These are phyloP conservation scores for Gonium pectorale DNA, from an alignment of 139 green algal genomes.

Conservation along the genomic window DNA sequence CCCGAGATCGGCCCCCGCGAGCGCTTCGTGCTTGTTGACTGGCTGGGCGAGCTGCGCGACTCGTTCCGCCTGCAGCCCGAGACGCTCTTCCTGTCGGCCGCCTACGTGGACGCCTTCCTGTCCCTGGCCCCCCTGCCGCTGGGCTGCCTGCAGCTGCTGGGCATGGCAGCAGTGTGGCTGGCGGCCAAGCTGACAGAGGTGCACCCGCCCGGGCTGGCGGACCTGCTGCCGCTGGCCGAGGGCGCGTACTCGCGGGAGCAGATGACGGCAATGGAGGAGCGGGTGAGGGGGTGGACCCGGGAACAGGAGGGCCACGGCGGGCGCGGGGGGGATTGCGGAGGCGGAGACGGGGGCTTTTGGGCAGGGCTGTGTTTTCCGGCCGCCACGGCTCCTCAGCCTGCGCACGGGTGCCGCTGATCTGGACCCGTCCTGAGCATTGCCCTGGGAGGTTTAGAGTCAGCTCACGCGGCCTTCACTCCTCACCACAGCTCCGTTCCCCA, in stretches of 20 bases:
- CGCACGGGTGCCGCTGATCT: too few relatives aligned
- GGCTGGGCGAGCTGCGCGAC: slow-evolving; percentile 58
- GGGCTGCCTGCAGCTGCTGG: slow-evolving; percentile 84
- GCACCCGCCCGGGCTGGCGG: slow-evolving; percentile 81
- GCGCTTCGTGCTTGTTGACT: slow-evolving; percentile 45
- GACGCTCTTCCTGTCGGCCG: slow-evolving; percentile 88
- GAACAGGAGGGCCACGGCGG: too few relatives aligned
- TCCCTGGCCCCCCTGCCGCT: slow-evolving; percentile 76
- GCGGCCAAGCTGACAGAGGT: slow-evolving; percentile 97
- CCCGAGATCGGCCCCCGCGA: slow-evolving; percentile 4
- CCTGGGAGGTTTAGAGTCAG: too few relatives aligned
- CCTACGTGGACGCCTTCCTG: slow-evolving; percentile 88
- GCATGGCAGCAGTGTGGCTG: slow-evolving; percentile 90
- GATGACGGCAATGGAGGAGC: slow-evolving; percentile 77
- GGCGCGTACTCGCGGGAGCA: slow-evolving; percentile 86
- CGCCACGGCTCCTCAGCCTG: too few relatives aligned
- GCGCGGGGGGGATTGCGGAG: too few relatives aligned
- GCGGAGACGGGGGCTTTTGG: too few relatives aligned
- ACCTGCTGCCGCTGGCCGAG: slow-evolving; percentile 93
- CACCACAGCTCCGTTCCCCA: too few relatives aligned
- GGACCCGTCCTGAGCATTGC: too few relatives aligned
- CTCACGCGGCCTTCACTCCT: too few relatives aligned
- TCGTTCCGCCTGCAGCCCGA: slow-evolving; percentile 90
- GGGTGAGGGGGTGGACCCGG: too few relatives aligned
- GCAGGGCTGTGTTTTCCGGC: too few relatives aligned